Evolutionary conservation across 805 yeast species (phyloP).

Genomic region (Candida suzukii): DNA sequence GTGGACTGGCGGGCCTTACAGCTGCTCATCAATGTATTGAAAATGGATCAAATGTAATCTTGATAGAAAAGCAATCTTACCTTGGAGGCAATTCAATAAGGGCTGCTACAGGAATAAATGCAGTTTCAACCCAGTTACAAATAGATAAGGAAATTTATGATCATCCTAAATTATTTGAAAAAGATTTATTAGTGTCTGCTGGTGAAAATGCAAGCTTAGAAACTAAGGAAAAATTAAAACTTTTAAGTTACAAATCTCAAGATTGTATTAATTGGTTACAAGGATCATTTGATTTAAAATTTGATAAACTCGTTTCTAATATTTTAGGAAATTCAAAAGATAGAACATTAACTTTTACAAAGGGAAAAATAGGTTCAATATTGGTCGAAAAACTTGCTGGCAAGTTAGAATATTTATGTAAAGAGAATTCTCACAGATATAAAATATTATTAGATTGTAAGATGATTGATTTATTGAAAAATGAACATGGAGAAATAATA

Average conservation of each 20-base stretch:
- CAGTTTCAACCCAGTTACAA: conserved; percentile 56
- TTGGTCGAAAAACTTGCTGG: conserved; percentile 44
- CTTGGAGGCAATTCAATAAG: conserved; percentile 56
- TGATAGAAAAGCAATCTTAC: conserved; percentile 50
- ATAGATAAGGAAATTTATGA: conserved; percentile 41
- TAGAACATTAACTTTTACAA: conserved; percentile 8
- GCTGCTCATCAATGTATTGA: conserved; percentile 44
- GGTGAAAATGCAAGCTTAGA: not conserved
- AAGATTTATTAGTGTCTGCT: conserved; percentile 61
- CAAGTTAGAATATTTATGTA: conserved; percentile 29
- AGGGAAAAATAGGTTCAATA: conserved; percentile 52
- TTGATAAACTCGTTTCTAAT: conserved; percentile 1
- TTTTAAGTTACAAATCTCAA: conserved; percentile 50
- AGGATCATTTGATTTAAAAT: conserved; percentile 49
- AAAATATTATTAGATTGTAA: conserved; percentile 23
- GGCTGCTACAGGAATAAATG: conserved; percentile 64
- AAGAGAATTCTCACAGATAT: conserved; percentile 31
- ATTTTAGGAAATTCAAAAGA: conserved; percentile 9
- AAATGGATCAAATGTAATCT: conserved; percentile 44
- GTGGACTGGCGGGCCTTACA: conserved; percentile 57
- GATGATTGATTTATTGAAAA: conserved; percentile 30
- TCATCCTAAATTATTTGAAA: conserved; percentile 46
- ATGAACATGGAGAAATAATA: conserved; percentile 12
- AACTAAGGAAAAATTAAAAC: conserved; percentile 33
- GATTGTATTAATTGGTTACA: conserved; percentile 71